phyloP scores from a whole-genome alignment of 2,329 filamentous ascomycete genomes.

The Claviceps citrina region DNA sequence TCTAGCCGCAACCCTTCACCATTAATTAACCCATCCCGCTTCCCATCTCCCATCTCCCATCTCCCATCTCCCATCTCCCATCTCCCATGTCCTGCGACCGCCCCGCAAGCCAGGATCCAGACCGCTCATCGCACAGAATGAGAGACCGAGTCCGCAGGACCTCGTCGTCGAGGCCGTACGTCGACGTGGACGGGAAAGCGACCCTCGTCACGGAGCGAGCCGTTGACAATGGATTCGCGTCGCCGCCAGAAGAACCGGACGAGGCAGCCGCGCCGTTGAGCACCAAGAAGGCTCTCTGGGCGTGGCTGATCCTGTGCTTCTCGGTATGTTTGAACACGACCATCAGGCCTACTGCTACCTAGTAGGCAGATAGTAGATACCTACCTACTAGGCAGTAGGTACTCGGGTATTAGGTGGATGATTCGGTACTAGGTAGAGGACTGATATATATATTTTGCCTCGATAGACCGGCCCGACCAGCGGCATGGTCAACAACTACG shows the following conservation, averaged over 20 bases:
- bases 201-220: background rate
- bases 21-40: no score
- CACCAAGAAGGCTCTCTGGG: conserved; percentile 9
- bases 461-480: conserved; percentile 9
- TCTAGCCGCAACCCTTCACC: no score
- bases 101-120: background rate
- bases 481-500: conserved; percentile 10
- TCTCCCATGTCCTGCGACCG: background rate
- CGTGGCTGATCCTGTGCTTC: conserved; percentile 10
- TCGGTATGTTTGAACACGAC: conserved; percentile 3
- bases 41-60: no score
- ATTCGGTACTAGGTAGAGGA: no score
- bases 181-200: background rate
- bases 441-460: no score
- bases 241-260: background rate
- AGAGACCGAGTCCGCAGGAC: background rate
- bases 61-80: background rate
- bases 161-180: background rate
- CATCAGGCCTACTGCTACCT: no score
- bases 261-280: conserved; percentile 2
- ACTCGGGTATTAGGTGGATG: no score
- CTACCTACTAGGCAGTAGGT: no score
- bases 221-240: background rate
- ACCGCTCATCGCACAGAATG: background rate
- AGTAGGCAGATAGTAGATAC: no score